These are phyloP conservation scores for Calophaca sinica DNA, from an alignment of 306 rosid species.

Conservation along the genomic window DNA sequence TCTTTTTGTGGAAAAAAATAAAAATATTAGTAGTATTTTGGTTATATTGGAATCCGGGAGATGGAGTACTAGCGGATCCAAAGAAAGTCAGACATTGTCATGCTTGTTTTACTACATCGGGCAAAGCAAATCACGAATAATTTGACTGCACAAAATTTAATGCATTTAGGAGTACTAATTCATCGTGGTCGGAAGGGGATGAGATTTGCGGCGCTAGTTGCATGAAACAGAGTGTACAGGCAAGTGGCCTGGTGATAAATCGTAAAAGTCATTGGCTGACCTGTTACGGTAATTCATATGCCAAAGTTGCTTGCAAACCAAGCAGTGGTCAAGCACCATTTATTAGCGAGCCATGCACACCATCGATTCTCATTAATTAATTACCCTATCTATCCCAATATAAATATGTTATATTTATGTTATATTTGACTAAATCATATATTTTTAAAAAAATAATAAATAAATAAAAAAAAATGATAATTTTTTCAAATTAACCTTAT, in stretches of 20 bases:
- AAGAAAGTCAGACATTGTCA: background rate
- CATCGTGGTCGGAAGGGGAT: constrained; percentile 27
- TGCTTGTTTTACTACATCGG: background rate
- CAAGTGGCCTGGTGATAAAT: constrained; percentile 38
- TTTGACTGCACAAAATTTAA: constrained; percentile 29
- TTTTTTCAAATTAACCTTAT: too few species aligned
- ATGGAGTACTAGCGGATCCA: too few species aligned
- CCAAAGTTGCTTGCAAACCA: constrained; percentile 42
- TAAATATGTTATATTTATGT: too few species aligned
- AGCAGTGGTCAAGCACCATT: too few species aligned
- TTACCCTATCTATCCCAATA: too few species aligned
- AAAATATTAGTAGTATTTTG: too few species aligned
- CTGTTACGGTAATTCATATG: constrained; percentile 42
- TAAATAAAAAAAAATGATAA: too few species aligned
- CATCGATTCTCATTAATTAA: too few species aligned
- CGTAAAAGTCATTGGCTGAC: constrained; percentile 45
- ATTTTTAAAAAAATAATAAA: too few species aligned
- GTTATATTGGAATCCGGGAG: too few species aligned
- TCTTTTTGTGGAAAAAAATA: too few species aligned
- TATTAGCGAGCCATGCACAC: background rate
- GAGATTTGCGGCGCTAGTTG: constrained; percentile 46
- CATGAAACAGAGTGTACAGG: constrained; percentile 7
- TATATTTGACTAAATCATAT: too few species aligned
- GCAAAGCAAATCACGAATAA: background rate
- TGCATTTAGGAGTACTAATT: background rate